A percentile compares a stretch with the other conserved stretches of the same genome.
Conservation (phyloP, 805 yeast genomes). For the Metschnikowia matae region DNA sequence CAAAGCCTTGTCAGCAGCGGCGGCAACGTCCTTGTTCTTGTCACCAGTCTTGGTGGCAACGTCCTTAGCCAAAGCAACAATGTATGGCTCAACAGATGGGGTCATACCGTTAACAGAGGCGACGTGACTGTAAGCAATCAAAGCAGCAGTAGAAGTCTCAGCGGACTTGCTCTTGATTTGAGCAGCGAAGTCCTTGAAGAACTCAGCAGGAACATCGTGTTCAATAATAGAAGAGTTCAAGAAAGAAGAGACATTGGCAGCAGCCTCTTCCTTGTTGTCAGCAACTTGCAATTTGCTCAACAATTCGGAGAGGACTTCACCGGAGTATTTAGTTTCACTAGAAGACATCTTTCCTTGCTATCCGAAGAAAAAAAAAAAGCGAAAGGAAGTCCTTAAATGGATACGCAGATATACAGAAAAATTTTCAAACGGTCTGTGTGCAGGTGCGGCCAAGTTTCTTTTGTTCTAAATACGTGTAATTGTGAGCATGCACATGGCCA, state of each 20-base stretch:
- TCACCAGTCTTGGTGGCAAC: conserved; percentile 84
- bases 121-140: conserved; percentile 80
- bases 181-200: conserved; percentile 72
- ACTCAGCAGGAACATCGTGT: conserved; percentile 92
- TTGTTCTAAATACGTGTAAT: conserved; percentile 12
- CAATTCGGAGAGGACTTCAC: conserved; percentile 87
- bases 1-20: conserved; percentile 72
- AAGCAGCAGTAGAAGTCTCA: conserved; percentile 64
- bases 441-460: conserved; percentile 14
- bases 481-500: conserved; percentile 10
- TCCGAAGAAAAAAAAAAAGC: conserved; percentile 14
- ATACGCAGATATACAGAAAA: conserved; percentile 16
- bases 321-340: conserved; percentile 54
- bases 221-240: conserved; percentile 96
- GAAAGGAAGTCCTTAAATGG: conserved; percentile 13
- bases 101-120: conserved; percentile 74
- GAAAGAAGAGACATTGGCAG: conserved; percentile 86
- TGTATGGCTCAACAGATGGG: conserved; percentile 94
- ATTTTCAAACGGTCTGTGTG: conserved; percentile 14
- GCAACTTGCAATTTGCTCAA: conserved; percentile 91
- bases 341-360: conserved; percentile 42
- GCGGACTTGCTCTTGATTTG: conserved; percentile 73
- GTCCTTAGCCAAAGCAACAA: conserved; percentile 69
- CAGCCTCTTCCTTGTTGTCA: conserved; percentile 81
- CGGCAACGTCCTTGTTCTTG: conserved; percentile 74